A percentile compares a stretch with the other conserved stretches of the same genome.
Conservation (phyloP, 371 early-diverging fungal species). For the Saksenaea oblongispora region DNA sequence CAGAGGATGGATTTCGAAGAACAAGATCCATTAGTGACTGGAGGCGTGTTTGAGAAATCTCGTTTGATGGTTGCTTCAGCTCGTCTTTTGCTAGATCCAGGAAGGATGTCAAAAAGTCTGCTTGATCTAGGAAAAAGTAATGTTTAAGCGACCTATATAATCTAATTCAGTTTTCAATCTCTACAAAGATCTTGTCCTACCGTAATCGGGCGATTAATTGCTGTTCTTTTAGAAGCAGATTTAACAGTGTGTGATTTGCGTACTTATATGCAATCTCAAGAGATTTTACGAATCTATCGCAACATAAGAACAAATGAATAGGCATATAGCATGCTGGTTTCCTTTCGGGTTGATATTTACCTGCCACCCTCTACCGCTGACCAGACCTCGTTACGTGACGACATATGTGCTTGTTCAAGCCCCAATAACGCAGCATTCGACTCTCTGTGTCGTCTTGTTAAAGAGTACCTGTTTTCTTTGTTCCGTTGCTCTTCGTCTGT, state of each 20-base stretch:
- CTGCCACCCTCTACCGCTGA: conserved; percentile 60
- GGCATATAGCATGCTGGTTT: background rate
- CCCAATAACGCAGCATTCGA: conserved; percentile 11
- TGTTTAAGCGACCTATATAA: conserved; percentile 82
- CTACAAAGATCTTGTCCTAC: conserved; percentile 36
- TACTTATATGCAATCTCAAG: conserved; percentile 77
- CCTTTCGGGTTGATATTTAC: conserved; percentile 24
- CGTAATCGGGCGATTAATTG: conserved; percentile 73
- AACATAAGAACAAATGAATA: background rate
- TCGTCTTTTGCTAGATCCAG: conserved; percentile 83
- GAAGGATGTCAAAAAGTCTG: conserved; percentile 93
- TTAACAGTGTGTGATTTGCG: conserved; percentile 74
- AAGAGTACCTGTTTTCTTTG: conserved; percentile 4
- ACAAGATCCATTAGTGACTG: conserved; percentile 88
- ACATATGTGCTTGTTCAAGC: conserved; percentile 9
- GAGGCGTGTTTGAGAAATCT: conserved; percentile 72
- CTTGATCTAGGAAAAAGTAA: conserved; percentile 89
- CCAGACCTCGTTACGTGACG: conserved; percentile 52
- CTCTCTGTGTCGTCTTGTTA: background rate
- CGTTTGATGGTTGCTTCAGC: conserved; percentile 64
- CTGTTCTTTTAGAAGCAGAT: conserved; percentile 68
- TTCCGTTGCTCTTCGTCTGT: background rate
- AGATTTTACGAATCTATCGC: conserved; percentile 62
- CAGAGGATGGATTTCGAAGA: conserved; percentile 84
- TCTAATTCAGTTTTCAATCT: background rate